Conservation (phyloP, 176 grass and related monocot genomes). For the Triticum timopheevii region DNA sequence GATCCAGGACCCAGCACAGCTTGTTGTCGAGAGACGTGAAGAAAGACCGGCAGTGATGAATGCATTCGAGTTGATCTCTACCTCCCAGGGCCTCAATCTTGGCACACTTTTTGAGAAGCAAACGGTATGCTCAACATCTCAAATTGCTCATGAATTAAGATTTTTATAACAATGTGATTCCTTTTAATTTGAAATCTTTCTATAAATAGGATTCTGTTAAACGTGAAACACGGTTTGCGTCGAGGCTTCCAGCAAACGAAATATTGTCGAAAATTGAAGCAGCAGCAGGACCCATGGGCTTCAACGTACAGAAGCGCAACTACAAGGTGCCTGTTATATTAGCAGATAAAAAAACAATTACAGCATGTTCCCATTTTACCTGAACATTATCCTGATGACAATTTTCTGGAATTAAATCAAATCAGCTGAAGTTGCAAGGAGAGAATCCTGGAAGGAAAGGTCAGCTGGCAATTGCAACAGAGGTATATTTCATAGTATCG, state of each 20-base stretch:
- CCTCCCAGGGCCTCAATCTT: constrained; percentile 94
- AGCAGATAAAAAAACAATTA: neutral
- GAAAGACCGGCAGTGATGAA: constrained; percentile 78
- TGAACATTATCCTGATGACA: constrained; percentile 2
- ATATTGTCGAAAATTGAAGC: constrained; percentile 92
- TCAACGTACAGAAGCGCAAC: constrained; percentile 82
- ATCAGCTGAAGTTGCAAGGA: constrained; percentile 90
- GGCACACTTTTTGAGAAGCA: constrained; percentile 94
- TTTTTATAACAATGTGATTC: neutral
- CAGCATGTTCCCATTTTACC: neutral
- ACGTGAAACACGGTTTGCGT: constrained; percentile 89
- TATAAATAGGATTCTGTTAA: constrained; percentile 62
- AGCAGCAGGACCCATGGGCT: constrained; percentile 82
- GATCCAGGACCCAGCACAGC: constrained; percentile 59
- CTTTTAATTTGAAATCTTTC: neutral
- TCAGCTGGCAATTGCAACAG: constrained; percentile 87
- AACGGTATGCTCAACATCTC: constrained; percentile 43
- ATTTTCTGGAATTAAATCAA: constrained; percentile 19
- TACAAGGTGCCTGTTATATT: constrained; percentile 65
- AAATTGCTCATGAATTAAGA: neutral
- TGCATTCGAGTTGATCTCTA: constrained; percentile 97
- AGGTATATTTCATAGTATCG: constrained; percentile 43
- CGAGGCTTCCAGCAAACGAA: constrained; percentile 90
- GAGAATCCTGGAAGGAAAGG: constrained; percentile 96
- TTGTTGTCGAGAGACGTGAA: constrained; percentile 90